Base-by-base conservation (phyloP, 345 rosid species). In the Syzygium aqueum region DNA sequence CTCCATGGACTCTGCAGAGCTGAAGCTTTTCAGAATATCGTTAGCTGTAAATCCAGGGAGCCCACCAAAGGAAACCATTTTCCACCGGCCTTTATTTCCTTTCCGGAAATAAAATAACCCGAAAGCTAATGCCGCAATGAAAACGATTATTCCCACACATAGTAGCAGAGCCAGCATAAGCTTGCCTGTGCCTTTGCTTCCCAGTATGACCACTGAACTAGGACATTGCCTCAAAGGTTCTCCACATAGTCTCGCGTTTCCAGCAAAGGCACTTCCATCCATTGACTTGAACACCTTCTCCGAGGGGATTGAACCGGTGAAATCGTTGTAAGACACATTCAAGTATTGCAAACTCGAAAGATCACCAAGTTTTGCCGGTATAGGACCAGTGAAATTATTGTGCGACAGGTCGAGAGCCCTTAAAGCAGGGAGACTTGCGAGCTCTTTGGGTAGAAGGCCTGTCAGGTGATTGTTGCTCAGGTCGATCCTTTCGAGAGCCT, bases 221-320 rank as follows among this genome's bases (percentile, higher is more conserved):
- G 92, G 56, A 90, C 99, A 97, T 51, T 95, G 86, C 85, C 85
- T 87, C 86, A 96, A 65, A 86, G 99, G 99, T 88, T 87, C 89
- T 53, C 99, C 99, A 89, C 99, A 97, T 28, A 97, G 92, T 89
- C 93, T 90, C 80, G 89, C 86, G 88, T 97, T 97, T 85, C 98
- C 97, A 40, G 88, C 84, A 89, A 92, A 97, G 25, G 97, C 93
- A 89, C 92, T 90, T 84, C 85, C 88, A 77, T 94, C 96, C 97
- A 96, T 95, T 84, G 91, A 90, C 86, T 84, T 91, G 85, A 96
- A 89, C 86, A 89, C 83, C 77, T 93, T 92, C n/a, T 86, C 90
- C 16, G 95, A 88, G 73, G 98, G 98, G 82, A 95, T 92, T 46
- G 94, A 89, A 54, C 98, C 98, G 5, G 93, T 91, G 63, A 95